Percentiles rank a stretch among this genome's conserved stretches.
These are phyloP conservation scores for Trichoderma afroharzianum DNA, from an alignment of 2,329 filamentous ascomycete genomes.

Conservation along the genomic window DNA sequence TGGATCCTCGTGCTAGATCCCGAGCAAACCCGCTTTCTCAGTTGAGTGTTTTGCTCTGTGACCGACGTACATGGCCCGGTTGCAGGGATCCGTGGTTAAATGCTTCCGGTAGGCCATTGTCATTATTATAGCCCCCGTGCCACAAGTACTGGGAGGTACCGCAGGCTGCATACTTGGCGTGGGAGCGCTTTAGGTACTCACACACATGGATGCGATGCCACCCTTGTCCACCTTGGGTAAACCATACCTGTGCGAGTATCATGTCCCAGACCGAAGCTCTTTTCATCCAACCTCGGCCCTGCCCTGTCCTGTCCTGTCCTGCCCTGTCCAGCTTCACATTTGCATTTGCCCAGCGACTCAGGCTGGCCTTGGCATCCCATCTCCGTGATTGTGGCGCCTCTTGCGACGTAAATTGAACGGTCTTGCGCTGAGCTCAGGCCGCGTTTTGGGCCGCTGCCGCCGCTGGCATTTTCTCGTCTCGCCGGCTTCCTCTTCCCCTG, in stretches of 20 bases:
- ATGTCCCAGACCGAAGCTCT: constrained; percentile 14
- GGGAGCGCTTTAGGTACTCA: not conserved
- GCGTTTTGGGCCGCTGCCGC: constrained; percentile 15
- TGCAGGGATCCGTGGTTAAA: constrained; percentile 12
- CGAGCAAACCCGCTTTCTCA: constrained; percentile 18
- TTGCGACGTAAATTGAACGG: constrained; percentile 16
- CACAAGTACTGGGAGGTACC: not conserved
- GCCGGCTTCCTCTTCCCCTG: not conserved
- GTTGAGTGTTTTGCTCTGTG: not conserved
- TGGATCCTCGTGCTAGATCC: constrained; percentile 15
- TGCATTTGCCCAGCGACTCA: not conserved
- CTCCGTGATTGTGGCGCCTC: constrained; percentile 8
- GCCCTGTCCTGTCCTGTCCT: not conserved
- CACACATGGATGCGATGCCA: constrained; percentile 4
- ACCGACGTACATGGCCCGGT: not conserved
- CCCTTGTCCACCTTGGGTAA: constrained; percentile 11
- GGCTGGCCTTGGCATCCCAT: constrained; percentile 6
- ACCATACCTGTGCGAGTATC: not conserved
- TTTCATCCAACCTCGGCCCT: constrained; percentile 7
- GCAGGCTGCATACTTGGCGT: not conserved
- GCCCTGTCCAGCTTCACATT: not conserved
- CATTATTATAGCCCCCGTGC: constrained; percentile 8
- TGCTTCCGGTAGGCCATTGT: constrained; percentile 13
- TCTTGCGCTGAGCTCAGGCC: constrained; percentile 13
- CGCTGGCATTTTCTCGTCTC: constrained; percentile 6